Evolutionary conservation across 2,329 filamentous ascomycete species (phyloP).

Genomic region (Beauveria sp.): DNA sequence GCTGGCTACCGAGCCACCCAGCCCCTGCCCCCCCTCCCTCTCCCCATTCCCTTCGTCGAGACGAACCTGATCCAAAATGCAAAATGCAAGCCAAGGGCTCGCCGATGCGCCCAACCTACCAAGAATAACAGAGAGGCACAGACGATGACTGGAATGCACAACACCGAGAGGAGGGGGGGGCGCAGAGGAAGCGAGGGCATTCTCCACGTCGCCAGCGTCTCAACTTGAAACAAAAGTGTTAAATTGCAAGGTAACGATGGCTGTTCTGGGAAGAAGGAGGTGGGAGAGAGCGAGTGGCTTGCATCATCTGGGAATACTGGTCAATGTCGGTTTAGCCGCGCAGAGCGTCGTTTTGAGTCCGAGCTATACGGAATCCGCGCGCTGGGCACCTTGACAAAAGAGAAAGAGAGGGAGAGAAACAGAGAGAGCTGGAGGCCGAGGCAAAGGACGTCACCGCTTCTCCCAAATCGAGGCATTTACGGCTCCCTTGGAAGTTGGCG

Average conservation of each 20-base stretch:
- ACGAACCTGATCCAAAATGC: neutral
- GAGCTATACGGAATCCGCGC: neutral
- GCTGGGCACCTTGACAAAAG: neutral
- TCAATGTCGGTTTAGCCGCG: neutral
- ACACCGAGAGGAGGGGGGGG: neutral
- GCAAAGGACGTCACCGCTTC: neutral
- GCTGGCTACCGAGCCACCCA: neutral
- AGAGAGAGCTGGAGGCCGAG: neutral
- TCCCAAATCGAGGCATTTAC: neutral
- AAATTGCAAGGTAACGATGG: neutral
- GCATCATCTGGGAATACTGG: neutral
- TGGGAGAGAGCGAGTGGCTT: neutral
- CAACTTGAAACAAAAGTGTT: constrained; percentile 4
- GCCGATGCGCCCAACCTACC: too few relatives aligned
- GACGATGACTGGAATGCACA: neutral
- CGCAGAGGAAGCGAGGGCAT: neutral
- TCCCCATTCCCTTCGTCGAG: neutral
- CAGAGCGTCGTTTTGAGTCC: constrained; percentile 6
- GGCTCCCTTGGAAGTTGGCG: neutral
- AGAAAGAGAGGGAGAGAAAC: neutral
- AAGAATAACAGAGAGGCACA: neutral
- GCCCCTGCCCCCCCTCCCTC: neutral
- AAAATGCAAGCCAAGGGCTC: neutral
- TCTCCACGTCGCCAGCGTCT: neutral
- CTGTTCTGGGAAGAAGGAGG: neutral